Conservation (phyloP, 805 yeast genomes). For the Grigorovia yakushimaensis region DNA sequence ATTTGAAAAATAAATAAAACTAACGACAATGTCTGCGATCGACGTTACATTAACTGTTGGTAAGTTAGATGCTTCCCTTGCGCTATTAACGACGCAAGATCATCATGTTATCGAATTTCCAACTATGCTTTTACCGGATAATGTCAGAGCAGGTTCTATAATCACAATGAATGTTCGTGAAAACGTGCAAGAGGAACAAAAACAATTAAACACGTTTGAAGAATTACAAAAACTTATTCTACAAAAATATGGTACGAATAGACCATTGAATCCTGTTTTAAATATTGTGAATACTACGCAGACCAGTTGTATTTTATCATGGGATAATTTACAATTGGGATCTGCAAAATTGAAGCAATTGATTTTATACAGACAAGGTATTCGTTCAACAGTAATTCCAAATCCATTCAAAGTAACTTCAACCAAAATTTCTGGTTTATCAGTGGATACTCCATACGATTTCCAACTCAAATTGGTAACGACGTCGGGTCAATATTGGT, state of each 20-base stretch:
- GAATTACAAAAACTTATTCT: slow-evolving; percentile 64
- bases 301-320: slow-evolving; percentile 86
- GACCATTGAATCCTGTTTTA: slow-evolving; percentile 64
- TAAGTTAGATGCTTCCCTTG: slow-evolving; percentile 89
- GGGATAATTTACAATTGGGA: slow-evolving; percentile 83
- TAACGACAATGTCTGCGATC: slow-evolving; percentile 33
- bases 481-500: slow-evolving; percentile 75
- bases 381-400: slow-evolving; percentile 69
- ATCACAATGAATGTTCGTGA: slow-evolving; percentile 78
- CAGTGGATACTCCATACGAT: slow-evolving; percentile 71
- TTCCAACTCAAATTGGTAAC: slow-evolving; percentile 78
- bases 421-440: slow-evolving; percentile 83
- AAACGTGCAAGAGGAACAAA: slow-evolving; percentile 54
- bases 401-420: slow-evolving; percentile 68
- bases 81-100: slow-evolving; percentile 78
- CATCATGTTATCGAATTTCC: slow-evolving; percentile 96
- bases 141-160: slow-evolving; percentile 85
- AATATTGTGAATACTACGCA: slow-evolving; percentile 75
- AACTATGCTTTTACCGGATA: slow-evolving; percentile 83
- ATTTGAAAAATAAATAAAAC: not conserved
- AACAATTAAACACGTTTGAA: slow-evolving; percentile 50
- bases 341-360: slow-evolving; percentile 71
- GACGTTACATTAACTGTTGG: slow-evolving; percentile 93
- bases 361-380: slow-evolving; percentile 56
- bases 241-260: slow-evolving; percentile 57